Percentiles rank a stretch among this genome's conserved stretches.
Evolutionary conservation across 1,139 yeast genomes (phyloP).

Genomic region (Hanseniaspora uvarum): DNA sequence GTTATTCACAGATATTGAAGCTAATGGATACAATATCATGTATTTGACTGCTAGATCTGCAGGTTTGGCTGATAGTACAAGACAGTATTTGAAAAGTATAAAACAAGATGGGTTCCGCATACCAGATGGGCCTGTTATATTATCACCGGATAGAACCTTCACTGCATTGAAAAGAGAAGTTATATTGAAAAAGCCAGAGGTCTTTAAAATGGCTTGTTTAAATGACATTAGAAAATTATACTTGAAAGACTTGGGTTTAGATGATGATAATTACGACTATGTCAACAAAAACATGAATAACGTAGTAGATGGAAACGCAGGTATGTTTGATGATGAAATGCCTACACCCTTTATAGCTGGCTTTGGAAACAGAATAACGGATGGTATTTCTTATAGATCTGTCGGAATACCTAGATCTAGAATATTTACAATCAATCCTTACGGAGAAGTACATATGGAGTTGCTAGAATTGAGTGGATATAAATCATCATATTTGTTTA

Average conservation of each 20-base stretch:
- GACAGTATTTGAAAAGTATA: conserved; percentile 71
- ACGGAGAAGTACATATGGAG: conserved; percentile 97
- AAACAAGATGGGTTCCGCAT: conserved; percentile 53
- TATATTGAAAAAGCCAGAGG: conserved; percentile 88
- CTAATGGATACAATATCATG: conserved; percentile 86
- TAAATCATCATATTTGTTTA: conserved; percentile 74
- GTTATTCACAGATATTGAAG: conserved; percentile 69
- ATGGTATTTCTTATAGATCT: conserved; percentile 87
- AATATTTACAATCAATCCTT: conserved; percentile 90
- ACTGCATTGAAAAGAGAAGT: conserved; percentile 91
- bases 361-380: conserved; percentile 93
- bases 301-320: conserved; percentile 16
- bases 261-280: conserved; percentile 18
- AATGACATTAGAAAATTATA: conserved; percentile 70
- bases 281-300: conserved; percentile 14
- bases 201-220: conserved; percentile 94
- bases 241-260: conserved; percentile 22
- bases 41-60: conserved; percentile 91
- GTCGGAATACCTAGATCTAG: conserved; percentile 92
- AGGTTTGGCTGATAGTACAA: conserved; percentile 89
- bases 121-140: conserved; percentile 88
- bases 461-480: conserved; percentile 87
- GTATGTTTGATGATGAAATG: conserved; percentile 24
- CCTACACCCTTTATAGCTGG: conserved; percentile 91
- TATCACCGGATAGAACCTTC: conserved; percentile 93